Evolutionary conservation across 768 basidiomycete genomes (phyloP).

Genomic region (Clitopilus passeckerianus): DNA sequence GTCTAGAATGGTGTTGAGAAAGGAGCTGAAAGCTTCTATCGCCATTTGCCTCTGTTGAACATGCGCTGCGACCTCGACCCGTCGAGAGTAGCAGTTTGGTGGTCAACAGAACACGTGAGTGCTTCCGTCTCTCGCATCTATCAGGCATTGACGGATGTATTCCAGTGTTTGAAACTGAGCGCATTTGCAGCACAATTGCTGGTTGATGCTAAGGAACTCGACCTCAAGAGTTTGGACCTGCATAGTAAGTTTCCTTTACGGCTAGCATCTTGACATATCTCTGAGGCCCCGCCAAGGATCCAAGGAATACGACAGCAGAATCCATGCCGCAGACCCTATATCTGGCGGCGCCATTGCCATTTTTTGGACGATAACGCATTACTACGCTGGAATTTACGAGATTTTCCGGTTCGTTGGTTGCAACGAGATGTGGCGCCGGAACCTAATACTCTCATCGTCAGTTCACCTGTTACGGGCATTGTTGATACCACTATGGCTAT

Average conservation of each 20-base stretch:
- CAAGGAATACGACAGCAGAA: constrained; percentile 38
- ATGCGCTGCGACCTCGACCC: constrained; percentile 63
- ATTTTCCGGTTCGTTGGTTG: constrained; percentile 34
- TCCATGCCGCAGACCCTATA: constrained; percentile 32
- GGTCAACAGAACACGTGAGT: constrained; percentile 43
- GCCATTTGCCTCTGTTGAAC: constrained; percentile 53
- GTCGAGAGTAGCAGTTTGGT: constrained; percentile 50
- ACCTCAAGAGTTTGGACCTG: constrained; percentile 37
- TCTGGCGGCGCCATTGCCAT: constrained; percentile 42
- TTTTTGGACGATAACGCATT: constrained; percentile 46
- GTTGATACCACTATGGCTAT: constrained; percentile 42
- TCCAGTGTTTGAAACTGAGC: constrained; percentile 45
- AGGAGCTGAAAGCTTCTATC: constrained; percentile 54
- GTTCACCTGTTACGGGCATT: constrained; percentile 36
- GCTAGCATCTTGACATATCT: background rate
- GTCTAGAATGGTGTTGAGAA: constrained; percentile 38
- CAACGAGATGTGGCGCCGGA: background rate
- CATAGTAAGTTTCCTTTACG: constrained; percentile 34
- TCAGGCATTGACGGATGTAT: background rate
- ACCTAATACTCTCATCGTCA: constrained; percentile 8
- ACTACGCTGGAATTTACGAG: constrained; percentile 38
- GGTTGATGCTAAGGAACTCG: constrained; percentile 36
- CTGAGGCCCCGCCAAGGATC: constrained; percentile 20
- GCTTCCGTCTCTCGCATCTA: background rate
- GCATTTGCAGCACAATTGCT: constrained; percentile 49